A percentile compares a stretch with the other conserved stretches of the same genome.
phyloP scores from a whole-genome alignment of 2,329 filamentous ascomycete species.

The Diaporthe aspalathi region DNA sequence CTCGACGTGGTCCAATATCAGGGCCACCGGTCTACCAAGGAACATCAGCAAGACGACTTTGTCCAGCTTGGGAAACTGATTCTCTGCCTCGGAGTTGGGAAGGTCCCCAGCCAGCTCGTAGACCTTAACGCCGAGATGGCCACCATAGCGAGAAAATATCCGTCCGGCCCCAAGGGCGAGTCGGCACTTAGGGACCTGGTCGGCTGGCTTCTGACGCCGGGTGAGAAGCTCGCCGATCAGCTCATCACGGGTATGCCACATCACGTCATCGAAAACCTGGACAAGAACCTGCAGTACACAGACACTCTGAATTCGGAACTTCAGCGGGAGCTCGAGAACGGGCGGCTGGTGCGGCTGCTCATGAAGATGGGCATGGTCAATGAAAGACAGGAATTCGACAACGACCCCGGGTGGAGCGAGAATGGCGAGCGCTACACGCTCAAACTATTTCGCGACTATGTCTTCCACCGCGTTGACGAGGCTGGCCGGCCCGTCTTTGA shows the following conservation, averaged over 20 bases:
- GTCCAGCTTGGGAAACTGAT: constrained; percentile 86
- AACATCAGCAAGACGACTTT: constrained; percentile 90
- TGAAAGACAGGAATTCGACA: constrained; percentile 87
- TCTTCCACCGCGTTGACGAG: constrained; percentile 94
- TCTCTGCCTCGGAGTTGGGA: constrained; percentile 82
- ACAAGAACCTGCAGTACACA: constrained; percentile 81
- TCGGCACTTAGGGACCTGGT: constrained; percentile 80
- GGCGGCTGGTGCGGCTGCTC: constrained; percentile 81
- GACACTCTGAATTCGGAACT: constrained; percentile 81
- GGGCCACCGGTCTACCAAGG: constrained; percentile 71
- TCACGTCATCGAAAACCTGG: constrained; percentile 80
- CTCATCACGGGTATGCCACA: constrained; percentile 83
- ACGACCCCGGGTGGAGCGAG: constrained; percentile 85
- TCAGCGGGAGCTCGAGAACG: constrained; percentile 88
- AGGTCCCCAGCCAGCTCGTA: constrained; percentile 57
- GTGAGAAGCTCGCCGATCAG: constrained; percentile 78
- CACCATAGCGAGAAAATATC: constrained; percentile 35
- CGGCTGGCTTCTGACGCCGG: constrained; percentile 80
- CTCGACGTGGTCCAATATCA: constrained; percentile 91
- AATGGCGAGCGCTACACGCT: constrained; percentile 92
- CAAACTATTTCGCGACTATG: constrained; percentile 95
- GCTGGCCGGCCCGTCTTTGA: constrained; percentile 86
- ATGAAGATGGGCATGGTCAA: constrained; percentile 88
- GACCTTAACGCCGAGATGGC: constrained; percentile 69
- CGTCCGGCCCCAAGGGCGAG: constrained; percentile 36